Base-by-base conservation (phyloP, 2,329 filamentous ascomycete genomes). In the Fusarium mundagurra region DNA sequence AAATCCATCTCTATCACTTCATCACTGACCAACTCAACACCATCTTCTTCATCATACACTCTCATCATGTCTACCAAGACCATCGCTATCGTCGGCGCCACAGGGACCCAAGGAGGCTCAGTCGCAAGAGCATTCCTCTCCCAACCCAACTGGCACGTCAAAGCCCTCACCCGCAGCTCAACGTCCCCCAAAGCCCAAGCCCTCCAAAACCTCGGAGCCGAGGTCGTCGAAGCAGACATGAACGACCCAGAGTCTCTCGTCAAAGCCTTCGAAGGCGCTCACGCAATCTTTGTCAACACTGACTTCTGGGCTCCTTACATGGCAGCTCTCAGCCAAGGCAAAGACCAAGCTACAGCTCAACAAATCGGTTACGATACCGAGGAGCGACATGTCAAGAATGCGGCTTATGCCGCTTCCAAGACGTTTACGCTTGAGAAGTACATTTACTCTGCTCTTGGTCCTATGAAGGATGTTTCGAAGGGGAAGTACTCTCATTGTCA, bases 281-380 rank as follows among this genome's bases (percentile, higher is more conserved):
- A 84, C 63, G 78, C 84, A 54, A 86, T 90, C 67, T 90, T 89
- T 77, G 80, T 82, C 73, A 85, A 87, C 48, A 89, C 88, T 0
- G 84, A 89, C 67, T 90, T 87, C 78, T 89, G 85, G 84, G 82
- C 83, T 38, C 80, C 82, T 6, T 87, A 86, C 71, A 80, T 80
- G 63, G 75, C 80, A 5, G 78, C 82, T 0, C 80, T 85, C 57
- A 81, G 80, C n/a, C 78, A 82, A 12, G 78, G 80, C 8, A 79
- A 79, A 54, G 83, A 82, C 3, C 61, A 73, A 13, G 77, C 81
- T 10, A 81, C 79, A 0, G 83, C 81, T 67, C 79, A 83, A 14
- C 73, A 77, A 36, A 83, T 83, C 41, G 84, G 83, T 1, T 86
- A 85, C 59, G 81, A 86, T 1, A 77, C 83, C 3, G 89, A 90